A percentile compares a stretch with the other conserved stretches of the same genome.
Conservation (phyloP, 192 early-diverging fungal genomes). For the Funneliformis geosporum region DNA sequence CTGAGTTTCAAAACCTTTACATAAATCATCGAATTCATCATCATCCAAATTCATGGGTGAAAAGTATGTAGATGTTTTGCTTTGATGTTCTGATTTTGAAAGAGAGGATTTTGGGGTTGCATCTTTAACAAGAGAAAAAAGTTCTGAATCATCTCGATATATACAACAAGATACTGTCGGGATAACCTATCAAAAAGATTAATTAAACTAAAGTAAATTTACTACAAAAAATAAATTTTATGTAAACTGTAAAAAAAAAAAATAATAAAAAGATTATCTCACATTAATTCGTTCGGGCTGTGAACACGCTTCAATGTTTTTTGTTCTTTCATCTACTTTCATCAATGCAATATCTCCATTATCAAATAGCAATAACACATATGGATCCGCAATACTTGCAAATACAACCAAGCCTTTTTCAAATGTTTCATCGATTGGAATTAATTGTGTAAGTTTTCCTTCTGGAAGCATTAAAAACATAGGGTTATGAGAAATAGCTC, state of each 20-base stretch:
- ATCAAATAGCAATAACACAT: constrained; percentile 71
- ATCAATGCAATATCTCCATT: constrained; percentile 63
- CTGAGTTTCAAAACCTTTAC: neutral
- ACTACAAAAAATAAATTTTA: neutral
- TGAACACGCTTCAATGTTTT: constrained; percentile 41
- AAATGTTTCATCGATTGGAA: constrained; percentile 49
- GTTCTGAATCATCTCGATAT: constrained; percentile 51
- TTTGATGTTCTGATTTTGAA: constrained; percentile 35
- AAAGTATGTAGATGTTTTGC: constrained; percentile 1
- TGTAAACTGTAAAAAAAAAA: neutral
- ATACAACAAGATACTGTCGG: constrained; percentile 45
- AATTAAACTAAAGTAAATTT: neutral
- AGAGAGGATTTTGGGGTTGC: constrained; percentile 2
- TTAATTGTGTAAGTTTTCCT: constrained; percentile 53
- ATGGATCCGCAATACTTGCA: constrained; percentile 78
- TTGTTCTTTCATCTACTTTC: constrained; percentile 56
- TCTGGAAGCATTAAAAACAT: constrained; percentile 37
- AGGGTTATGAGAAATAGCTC: neutral
- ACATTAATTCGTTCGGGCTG: constrained; percentile 49
- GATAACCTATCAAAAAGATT: constrained; percentile 33
- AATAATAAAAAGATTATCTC: constrained; percentile 27
- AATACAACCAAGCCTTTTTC: constrained; percentile 59
- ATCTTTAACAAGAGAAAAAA: constrained; percentile 38
- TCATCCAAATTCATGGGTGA: neutral
- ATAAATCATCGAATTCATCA: constrained; percentile 3